phyloP scores from a whole-genome alignment of 192 early-diverging fungal species.

The Chytriomyces sp. region DNA sequence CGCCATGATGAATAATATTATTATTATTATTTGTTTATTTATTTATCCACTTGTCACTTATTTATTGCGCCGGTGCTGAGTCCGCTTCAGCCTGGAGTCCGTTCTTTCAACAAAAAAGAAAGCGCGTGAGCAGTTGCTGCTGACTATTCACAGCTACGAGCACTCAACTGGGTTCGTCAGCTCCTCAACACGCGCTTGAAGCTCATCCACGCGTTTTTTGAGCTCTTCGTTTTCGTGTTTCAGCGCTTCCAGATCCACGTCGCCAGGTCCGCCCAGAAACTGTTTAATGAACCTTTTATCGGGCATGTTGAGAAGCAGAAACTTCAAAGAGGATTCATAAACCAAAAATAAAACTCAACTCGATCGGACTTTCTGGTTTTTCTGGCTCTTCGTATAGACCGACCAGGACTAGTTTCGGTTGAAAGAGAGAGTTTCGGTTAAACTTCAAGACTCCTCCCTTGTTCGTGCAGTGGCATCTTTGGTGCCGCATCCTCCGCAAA shows the following conservation, averaged over 20 bases:
- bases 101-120: too few species aligned
- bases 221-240: constrained; percentile 64
- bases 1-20: too few species aligned
- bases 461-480: too few species aligned
- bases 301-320: neutral
- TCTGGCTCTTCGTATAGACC: constrained; percentile 71
- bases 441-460: too few species aligned
- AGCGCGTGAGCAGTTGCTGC: too few species aligned
- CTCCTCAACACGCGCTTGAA: constrained; percentile 58
- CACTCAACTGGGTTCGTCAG: constrained; percentile 35
- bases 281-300: constrained; percentile 59
- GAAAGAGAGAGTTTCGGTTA: neutral
- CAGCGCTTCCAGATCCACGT: constrained; percentile 61
- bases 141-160: neutral
- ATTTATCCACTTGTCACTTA: too few species aligned
- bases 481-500: too few species aligned
- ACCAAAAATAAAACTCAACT: constrained; percentile 41
- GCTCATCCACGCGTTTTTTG: constrained; percentile 57
- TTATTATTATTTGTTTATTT: too few species aligned
- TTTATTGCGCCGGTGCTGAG: too few species aligned
- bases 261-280: constrained; percentile 64
- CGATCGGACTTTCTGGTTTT: constrained; percentile 66
- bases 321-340: neutral
- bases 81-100: too few species aligned
- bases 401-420: constrained; percentile 55